These are phyloP conservation scores for Ramichloridium luteum DNA, from an alignment of 2,329 filamentous ascomycete species.

Conservation along the genomic window DNA sequence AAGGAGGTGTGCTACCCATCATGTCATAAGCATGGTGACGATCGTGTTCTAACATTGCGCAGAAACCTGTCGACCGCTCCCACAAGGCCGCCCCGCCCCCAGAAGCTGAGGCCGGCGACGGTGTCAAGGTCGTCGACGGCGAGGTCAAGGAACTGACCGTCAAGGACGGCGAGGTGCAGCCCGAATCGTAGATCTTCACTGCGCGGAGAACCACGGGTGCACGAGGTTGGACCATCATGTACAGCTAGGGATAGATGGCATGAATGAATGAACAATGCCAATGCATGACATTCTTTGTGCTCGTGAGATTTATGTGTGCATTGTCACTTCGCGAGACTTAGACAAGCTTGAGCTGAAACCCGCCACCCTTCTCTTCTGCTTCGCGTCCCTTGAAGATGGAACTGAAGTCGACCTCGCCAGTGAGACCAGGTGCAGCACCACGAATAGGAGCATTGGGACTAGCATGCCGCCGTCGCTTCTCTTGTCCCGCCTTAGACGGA, in stretches of 20 bases:
- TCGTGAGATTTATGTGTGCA: too few relatives aligned
- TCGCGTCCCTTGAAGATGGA: constrained; percentile 38
- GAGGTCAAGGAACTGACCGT: not conserved
- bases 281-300: too few relatives aligned
- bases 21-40: not conserved
- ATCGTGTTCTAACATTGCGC: constrained; percentile 3
- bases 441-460: constrained; percentile 75
- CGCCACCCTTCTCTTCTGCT: constrained; percentile 36
- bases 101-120: constrained; percentile 28
- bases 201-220: too few relatives aligned
- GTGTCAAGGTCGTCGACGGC: constrained; percentile 6
- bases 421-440: constrained; percentile 37
- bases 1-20: constrained; percentile 20
- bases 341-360: constrained; percentile 29
- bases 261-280: too few relatives aligned
- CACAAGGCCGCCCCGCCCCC: constrained; percentile 30
- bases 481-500: constrained; percentile 85
- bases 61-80: constrained; percentile 24
- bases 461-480: constrained; percentile 58
- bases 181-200: too few relatives aligned
- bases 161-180: constrained; percentile 1
- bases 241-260: too few relatives aligned
- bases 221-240: too few relatives aligned
- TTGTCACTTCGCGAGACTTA: too few relatives aligned
- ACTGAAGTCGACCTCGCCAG: constrained; percentile 36